phyloP scores from a whole-genome alignment of 306 rosid genomes.

The Begonia fuchsioides region DNA sequence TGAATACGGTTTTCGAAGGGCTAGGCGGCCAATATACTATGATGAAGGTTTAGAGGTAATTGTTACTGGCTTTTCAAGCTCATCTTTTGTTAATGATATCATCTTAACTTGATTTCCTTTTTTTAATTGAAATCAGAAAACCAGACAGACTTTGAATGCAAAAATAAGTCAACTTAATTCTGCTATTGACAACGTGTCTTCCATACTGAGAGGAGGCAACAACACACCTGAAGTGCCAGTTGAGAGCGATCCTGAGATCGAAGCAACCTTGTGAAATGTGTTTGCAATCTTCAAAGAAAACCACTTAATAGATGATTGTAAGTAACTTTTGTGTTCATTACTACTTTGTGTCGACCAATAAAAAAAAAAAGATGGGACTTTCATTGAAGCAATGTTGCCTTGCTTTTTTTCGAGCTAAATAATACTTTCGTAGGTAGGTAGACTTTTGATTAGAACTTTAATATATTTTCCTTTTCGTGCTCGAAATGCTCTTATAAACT shows the following conservation, averaged over 20 bases:
- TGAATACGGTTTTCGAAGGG: constrained; percentile 76
- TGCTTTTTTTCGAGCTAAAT: too few relatives aligned
- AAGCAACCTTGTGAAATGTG: constrained; percentile 44
- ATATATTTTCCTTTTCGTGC: too few relatives aligned
- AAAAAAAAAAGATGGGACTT: too few relatives aligned
- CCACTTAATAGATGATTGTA: too few relatives aligned
- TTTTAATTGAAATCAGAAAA: constrained; percentile 39
- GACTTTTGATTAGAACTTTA: too few relatives aligned
- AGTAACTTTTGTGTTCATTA: too few relatives aligned
- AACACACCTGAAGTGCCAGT: constrained; percentile 33
- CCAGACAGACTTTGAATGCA: constrained; percentile 64
- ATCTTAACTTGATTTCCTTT: too few relatives aligned
- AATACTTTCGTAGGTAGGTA: too few relatives aligned
- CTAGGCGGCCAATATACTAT: constrained; percentile 69
- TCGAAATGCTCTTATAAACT: too few relatives aligned
- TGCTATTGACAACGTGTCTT: constrained; percentile 89
- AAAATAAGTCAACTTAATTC: constrained; percentile 84
- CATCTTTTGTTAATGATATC: not conserved
- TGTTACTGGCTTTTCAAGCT: constrained; percentile 3
- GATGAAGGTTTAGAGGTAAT: constrained; percentile 92
- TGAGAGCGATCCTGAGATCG: constrained; percentile 65
- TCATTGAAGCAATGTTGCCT: too few relatives aligned
- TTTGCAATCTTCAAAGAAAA: not conserved
- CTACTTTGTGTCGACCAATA: too few relatives aligned
- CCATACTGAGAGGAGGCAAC: constrained; percentile 85